phyloP scores from a whole-genome alignment of 805 yeast species.

The Candida patagonica region DNA sequence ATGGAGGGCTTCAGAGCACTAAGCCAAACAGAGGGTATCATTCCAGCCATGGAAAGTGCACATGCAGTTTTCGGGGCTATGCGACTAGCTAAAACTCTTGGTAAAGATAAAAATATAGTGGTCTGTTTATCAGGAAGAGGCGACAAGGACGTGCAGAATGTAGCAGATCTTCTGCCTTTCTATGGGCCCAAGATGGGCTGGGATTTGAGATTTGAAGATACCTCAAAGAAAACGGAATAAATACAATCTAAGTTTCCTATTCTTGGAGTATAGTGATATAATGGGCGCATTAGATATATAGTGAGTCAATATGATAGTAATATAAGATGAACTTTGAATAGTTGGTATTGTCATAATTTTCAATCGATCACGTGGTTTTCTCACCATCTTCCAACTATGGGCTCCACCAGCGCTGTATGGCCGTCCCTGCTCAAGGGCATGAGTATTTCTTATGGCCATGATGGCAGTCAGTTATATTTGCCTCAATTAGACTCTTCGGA shows the following conservation, averaged over 20 bases:
- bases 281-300: too few species aligned
- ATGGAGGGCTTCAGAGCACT: constrained; percentile 79
- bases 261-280: not conserved
- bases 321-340: too few species aligned
- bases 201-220: constrained; percentile 77
- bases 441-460: constrained; percentile 39
- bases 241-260: not conserved
- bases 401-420: too few species aligned
- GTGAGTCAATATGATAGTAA: too few species aligned
- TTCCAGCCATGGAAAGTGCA: constrained; percentile 96
- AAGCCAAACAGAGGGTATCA: constrained; percentile 93
- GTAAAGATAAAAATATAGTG: constrained; percentile 69
- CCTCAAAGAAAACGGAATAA: not conserved
- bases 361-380: too few species aligned
- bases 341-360: too few species aligned
- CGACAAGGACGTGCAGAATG: constrained; percentile 97
- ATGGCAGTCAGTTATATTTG: constrained; percentile 27
- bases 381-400: too few species aligned
- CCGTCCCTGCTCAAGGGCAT: too few species aligned
- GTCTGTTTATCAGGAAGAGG: constrained; percentile 97
- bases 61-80: constrained; percentile 93
- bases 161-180: constrained; percentile 85
- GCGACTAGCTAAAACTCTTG: constrained; percentile 76
- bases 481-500: constrained; percentile 14
- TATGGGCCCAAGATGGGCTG: constrained; percentile 89